phyloP scores from a whole-genome alignment of 495 filamentous ascomycete species.

The Penicillium taxi region DNA sequence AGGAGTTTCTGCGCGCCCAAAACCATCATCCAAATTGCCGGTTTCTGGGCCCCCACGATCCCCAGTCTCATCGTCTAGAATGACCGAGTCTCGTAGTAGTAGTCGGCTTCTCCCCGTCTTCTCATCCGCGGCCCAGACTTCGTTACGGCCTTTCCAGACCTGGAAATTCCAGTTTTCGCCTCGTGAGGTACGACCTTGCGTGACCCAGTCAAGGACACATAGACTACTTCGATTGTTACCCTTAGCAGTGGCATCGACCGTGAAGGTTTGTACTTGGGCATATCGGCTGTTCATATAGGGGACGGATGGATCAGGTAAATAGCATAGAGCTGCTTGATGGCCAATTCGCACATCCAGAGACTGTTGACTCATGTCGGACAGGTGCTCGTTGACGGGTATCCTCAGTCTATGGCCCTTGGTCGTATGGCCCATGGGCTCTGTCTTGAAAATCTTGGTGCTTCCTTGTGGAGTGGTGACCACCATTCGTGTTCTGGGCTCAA shows the following conservation, averaged over 20 bases:
- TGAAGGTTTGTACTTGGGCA: constrained; percentile 72
- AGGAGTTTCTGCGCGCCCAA: constrained; percentile 9
- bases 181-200: constrained; percentile 71
- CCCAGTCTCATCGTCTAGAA: constrained; percentile 51
- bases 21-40: constrained; percentile 9
- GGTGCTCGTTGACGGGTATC: constrained; percentile 16
- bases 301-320: constrained; percentile 91
- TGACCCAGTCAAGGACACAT: constrained; percentile 89
- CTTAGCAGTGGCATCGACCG: constrained; percentile 48
- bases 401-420: constrained; percentile 25
- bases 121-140: constrained; percentile 59
- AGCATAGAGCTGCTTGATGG: constrained; percentile 61
- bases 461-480: constrained; percentile 82
- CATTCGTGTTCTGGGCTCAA: constrained; percentile 58
- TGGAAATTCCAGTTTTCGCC: constrained; percentile 86
- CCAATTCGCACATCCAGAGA: constrained; percentile 54
- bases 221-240: constrained; percentile 43
- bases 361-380: constrained; percentile 57
- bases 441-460: constrained; percentile 91
- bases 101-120: constrained; percentile 45
- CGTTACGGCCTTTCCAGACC: constrained; percentile 73
- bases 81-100: constrained; percentile 71
- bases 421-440: constrained; percentile 37
- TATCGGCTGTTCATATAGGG: constrained; percentile 77
- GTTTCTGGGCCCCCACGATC: constrained; percentile 4